phyloP scores from a whole-genome alignment of 345 rosid genomes.

The Ricinus communis region DNA sequence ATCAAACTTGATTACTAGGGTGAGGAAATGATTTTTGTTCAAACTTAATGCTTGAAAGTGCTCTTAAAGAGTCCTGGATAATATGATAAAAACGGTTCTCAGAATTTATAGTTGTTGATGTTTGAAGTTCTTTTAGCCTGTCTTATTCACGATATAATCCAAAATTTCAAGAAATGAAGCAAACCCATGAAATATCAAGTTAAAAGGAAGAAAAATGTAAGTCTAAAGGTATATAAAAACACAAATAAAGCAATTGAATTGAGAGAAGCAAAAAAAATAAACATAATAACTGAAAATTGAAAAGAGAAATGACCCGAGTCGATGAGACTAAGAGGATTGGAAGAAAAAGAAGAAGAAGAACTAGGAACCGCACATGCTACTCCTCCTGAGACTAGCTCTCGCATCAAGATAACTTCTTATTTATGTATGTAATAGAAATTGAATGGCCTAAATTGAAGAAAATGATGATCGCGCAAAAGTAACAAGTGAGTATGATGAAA shows the following conservation, averaged over 20 bases:
- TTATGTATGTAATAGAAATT: background rate
- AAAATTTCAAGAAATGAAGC: no score
- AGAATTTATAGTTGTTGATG: conserved; percentile 43
- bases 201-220: no score
- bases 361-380: conserved; percentile 95
- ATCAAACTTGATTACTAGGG: conserved; percentile 61
- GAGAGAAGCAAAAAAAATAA: background rate
- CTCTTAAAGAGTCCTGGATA: conserved; percentile 41
- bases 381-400: conserved; percentile 86
- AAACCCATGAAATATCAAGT: background rate
- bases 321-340: conserved; percentile 92
- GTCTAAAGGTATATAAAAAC: background rate
- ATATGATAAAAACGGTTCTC: conserved; percentile 49
- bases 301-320: conserved; percentile 57
- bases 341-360: conserved; percentile 79
- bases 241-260: background rate
- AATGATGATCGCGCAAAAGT: no score
- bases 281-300: conserved; percentile 2
- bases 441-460: no score
- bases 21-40: conserved; percentile 62
- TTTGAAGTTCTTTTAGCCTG: conserved; percentile 78
- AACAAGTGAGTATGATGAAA: background rate
- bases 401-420: conserved; percentile 70
- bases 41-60: conserved; percentile 82
- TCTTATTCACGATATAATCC: conserved; percentile 43